Evolutionary conservation across 345 rosid species (phyloP), one percentile per base, ranked within the genome.

Genomic region (Brassica napus): DNA sequence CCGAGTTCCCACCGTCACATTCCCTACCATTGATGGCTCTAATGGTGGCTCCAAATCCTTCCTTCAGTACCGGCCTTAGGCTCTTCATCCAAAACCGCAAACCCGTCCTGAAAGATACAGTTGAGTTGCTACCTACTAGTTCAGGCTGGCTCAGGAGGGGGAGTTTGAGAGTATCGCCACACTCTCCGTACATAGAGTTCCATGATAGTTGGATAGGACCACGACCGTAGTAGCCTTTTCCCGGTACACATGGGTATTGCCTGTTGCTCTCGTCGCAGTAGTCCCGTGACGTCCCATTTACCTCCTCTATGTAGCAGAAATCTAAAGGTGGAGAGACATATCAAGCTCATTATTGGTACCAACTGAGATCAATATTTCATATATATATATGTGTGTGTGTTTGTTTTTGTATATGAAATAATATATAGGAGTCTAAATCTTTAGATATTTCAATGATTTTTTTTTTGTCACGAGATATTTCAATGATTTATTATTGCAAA

Each of bases 271-370:
- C 70, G 57, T 89, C 84, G 75, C 93, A 88, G 14, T 76, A 87
- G 81, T 88, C 68, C 24, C 49, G 83, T 0, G 88, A 73, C n/a
- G 92, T 77, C 30, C 90, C 91, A 24, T 89, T 64, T 2, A 78
- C 81, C 57, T 92, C 95, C 81, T 92, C 91, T 31, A 86, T 83
- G 61, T 71, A 71, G 84, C 95, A 92, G 47, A 90, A 92, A 59
- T 83, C 95, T 92, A 31, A n/a, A 49, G 18, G 57, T 5, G 5
- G 18, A 49, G 57, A 49, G 14, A 10, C 8, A 23, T 12, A 68
- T 54, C 12, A 78, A 69, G 16, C 30, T 55, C 7, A 16, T 7
- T 23, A 32, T 6, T 34, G 3, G 7, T 30, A 16, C 26, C 4
- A 70, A 10, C 3, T 23, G 8, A 32, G 54, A 69, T 47, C 42